Evolutionary conservation across 2,329 filamentous ascomycete genomes (phyloP).

Genomic region (Trichoderma arundinaceum): DNA sequence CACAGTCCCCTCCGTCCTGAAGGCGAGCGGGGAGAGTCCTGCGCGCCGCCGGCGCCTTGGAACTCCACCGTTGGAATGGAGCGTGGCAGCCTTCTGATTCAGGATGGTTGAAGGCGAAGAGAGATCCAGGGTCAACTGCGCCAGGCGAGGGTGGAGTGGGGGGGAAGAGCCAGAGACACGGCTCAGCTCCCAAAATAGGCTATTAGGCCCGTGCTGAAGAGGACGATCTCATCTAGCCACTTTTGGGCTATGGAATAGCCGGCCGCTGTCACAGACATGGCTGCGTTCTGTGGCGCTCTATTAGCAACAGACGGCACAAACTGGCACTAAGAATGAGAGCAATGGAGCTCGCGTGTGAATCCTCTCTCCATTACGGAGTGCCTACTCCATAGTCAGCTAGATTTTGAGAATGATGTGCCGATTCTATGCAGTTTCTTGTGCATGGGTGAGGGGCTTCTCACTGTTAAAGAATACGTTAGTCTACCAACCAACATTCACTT

Average conservation of each 20-base stretch:
- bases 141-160: conserved; percentile 25
- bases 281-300: conserved; percentile 17
- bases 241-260: conserved; percentile 24
- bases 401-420: neutral
- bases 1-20: conserved; percentile 21
- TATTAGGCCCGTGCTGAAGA: conserved; percentile 31
- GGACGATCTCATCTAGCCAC: conserved; percentile 27
- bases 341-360: conserved; percentile 1
- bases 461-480: neutral
- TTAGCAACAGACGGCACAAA: conserved; percentile 10
- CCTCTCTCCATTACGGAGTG: neutral
- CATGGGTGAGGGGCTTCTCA: neutral
- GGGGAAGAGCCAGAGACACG: conserved; percentile 22
- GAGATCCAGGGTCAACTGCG: neutral
- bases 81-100: conserved; percentile 23
- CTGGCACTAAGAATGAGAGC: conserved; percentile 1
- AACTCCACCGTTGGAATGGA: conserved; percentile 5
- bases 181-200: conserved; percentile 27
- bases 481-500: conserved; percentile 2
- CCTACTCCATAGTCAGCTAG: conserved; percentile 4
- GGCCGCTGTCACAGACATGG: conserved; percentile 25
- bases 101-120: conserved; percentile 8
- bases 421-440: neutral
- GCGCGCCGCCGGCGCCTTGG: neutral
- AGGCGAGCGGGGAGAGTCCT: conserved; percentile 25